Conservation (phyloP, 2,329 filamentous ascomycete genomes). For the Fusarium sp. region DNA sequence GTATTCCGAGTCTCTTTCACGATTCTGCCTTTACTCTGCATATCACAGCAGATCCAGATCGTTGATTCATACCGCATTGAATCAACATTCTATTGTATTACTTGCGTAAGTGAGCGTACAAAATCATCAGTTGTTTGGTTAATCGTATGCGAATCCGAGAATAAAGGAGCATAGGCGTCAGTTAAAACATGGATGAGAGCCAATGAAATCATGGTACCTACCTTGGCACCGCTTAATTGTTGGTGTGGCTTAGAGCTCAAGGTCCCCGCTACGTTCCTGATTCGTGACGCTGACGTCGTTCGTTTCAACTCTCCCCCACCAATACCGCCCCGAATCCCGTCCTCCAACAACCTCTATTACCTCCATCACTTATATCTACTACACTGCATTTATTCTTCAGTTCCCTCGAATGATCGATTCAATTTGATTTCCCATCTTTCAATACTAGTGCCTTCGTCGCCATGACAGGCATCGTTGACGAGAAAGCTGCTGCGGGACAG, state of each 20-base stretch:
- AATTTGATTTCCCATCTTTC: not conserved
- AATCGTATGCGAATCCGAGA: not conserved
- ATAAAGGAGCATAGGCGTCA: not conserved
- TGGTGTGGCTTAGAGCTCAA: slow-evolving; percentile 26
- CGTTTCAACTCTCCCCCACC: slow-evolving; percentile 27
- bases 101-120: slow-evolving; percentile 2
- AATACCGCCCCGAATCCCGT: slow-evolving; percentile 6
- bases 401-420: slow-evolving; percentile 12
- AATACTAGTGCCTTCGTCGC: slow-evolving; percentile 11
- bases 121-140: not conserved
- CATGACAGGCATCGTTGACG: slow-evolving; percentile 51
- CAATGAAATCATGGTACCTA: slow-evolving; percentile 7
- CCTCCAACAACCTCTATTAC: not conserved
- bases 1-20: not conserved
- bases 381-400: not conserved
- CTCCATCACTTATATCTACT: slow-evolving; percentile 13
- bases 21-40: not conserved
- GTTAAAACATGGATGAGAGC: not conserved
- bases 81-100: not conserved
- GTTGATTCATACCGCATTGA: not conserved
- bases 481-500: slow-evolving; percentile 46
- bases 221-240: slow-evolving; percentile 5
- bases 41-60: not conserved
- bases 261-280: slow-evolving; percentile 23
- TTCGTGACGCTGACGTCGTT: slow-evolving; percentile 36